Conservation (phyloP, 2,329 filamentous ascomycete species). For the Onygena corvina region DNA sequence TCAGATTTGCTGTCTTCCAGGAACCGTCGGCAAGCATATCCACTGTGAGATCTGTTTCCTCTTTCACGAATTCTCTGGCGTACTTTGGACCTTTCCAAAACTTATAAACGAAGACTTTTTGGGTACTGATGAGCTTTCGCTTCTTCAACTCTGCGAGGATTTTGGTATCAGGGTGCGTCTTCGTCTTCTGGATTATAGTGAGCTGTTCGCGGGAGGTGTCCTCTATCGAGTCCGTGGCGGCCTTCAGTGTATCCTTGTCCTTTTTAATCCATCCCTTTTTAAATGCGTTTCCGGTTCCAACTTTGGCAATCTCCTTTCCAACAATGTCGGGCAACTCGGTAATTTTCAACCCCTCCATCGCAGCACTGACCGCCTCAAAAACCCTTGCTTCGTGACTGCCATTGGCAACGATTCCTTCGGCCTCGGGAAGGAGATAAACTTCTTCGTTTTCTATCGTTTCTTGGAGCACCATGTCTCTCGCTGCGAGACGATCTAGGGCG, state of each 20-base stretch:
- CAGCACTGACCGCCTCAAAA: slow-evolving; percentile 59
- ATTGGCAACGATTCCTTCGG: slow-evolving; percentile 57
- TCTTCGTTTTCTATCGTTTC: slow-evolving; percentile 72
- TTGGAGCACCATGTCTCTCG: slow-evolving; percentile 77
- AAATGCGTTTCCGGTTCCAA: slow-evolving; percentile 93
- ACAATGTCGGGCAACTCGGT: slow-evolving; percentile 48
- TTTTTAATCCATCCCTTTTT: slow-evolving; percentile 60
- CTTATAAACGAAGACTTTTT: slow-evolving; percentile 76
- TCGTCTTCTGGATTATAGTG: slow-evolving; percentile 56
- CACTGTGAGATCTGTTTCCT: slow-evolving; percentile 87
- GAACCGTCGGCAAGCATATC: slow-evolving; percentile 79
- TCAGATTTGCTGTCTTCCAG: slow-evolving; percentile 89
- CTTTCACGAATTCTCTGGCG: slow-evolving; percentile 74
- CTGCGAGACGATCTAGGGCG: slow-evolving; percentile 72
- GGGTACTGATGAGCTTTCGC: slow-evolving; percentile 72
- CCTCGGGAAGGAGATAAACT: slow-evolving; percentile 62
- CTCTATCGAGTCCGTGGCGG: slow-evolving; percentile 56
- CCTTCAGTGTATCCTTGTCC: slow-evolving; percentile 45
- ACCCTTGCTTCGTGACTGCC: slow-evolving; percentile 75
- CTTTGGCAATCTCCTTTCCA: slow-evolving; percentile 39
- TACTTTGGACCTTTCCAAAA: slow-evolving; percentile 79
- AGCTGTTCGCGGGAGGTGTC: slow-evolving; percentile 71
- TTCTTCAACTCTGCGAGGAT: slow-evolving; percentile 73
- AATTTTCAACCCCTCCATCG: slow-evolving; percentile 70
- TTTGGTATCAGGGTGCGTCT: slow-evolving; percentile 60